Evolutionary conservation across 257 asterid species (phyloP).

Genomic region (Primulina tabacum): DNA sequence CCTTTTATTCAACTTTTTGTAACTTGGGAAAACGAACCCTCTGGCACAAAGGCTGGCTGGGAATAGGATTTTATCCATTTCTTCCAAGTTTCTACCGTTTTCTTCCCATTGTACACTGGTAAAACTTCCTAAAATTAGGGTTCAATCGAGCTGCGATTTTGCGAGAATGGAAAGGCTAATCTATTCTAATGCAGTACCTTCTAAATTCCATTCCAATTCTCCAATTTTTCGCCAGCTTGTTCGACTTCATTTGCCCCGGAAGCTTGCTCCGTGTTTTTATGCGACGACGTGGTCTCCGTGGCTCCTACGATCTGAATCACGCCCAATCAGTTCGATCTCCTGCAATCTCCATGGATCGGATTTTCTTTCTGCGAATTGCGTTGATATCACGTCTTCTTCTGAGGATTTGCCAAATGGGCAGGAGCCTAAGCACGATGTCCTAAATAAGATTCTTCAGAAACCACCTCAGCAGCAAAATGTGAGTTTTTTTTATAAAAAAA

Average conservation of each 20-base stretch:
- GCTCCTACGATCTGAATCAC: neutral
- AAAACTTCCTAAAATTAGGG: neutral
- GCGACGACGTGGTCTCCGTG: neutral
- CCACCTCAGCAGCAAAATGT: neutral
- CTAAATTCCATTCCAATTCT: neutral
- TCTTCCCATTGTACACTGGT: neutral
- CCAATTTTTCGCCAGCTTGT: neutral
- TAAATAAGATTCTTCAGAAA: neutral
- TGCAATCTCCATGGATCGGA: constrained; percentile 5
- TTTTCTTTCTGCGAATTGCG: neutral
- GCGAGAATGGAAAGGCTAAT: neutral
- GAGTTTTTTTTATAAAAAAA: neutral
- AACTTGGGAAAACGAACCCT: too few species aligned
- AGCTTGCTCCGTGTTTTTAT: neutral
- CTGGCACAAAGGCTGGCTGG: too few species aligned
- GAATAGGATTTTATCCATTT: neutral
- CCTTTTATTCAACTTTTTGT: too few species aligned
- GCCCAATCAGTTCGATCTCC: neutral
- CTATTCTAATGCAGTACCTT: constrained; percentile 3
- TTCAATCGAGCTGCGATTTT: neutral
- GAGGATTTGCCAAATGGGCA: neutral
- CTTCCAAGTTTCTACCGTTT: neutral
- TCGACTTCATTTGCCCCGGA: constrained; percentile 3
- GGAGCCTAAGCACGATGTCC: neutral
- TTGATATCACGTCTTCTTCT: neutral